Base-by-base conservation (phyloP, 805 yeast species). In the Vanderwaltozyma yarrowii region DNA sequence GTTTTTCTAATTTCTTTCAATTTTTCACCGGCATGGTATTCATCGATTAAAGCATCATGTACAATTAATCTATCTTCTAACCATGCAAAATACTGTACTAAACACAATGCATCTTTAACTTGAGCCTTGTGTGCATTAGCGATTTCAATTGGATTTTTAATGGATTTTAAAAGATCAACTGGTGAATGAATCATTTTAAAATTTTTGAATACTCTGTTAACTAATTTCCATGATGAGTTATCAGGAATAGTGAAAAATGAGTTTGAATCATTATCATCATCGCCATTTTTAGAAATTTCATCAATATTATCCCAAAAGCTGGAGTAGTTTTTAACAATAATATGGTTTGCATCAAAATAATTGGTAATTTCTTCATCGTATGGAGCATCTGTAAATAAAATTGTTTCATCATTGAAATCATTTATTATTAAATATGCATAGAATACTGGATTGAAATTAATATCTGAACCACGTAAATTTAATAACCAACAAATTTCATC, bases 401-500 rank as follows among this genome's bases (percentile, higher is more conserved):
- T 51, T 2, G 77, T 72, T 3, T 51, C 47, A 2, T 62, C 62
- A 11, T 52, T 63, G 2, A 7, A 3, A 14, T 71, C 62, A 23
- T 79, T 65, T 3, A 52, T 26, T 10, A 79, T 58, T 33, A 70
- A 50, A 44, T 73, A 73, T 8, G 88, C 67, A 60, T 77, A 86
- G 56, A 89, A 92, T 2, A 87, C 89, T 0, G 97, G 96, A 51
- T 80, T 80, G 55, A 71, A 89, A 4, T 78, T 79, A 41, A 89
- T 79, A 56, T 89, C 97, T 17, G 70, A 73, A 5, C 88, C 84
- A 45, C 98, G 74, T 39, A 89, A 62, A 54, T 89, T 89, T 54
- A 87, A 71, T 31, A 87, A 62, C 96, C 96, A 88, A 7, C 95
- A 92, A 44, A 87, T 75, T 48, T 88, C 95, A 62, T 89, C 96